phyloP scores from a whole-genome alignment of 2,329 filamentous ascomycete genomes.

The Elsinoe australis region DNA sequence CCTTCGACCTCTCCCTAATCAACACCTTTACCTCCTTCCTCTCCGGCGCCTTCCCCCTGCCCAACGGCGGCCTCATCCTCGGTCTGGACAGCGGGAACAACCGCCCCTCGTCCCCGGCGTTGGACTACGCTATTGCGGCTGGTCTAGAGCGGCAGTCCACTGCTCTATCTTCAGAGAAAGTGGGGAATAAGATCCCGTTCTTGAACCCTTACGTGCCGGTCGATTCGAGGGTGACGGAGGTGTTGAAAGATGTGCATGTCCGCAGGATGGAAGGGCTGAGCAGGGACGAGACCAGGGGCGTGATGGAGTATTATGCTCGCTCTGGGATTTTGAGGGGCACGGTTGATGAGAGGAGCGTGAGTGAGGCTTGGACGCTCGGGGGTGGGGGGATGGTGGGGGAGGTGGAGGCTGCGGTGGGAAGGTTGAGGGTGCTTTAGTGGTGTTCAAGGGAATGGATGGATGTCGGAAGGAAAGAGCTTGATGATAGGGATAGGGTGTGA shows the following conservation, averaged over 20 bases:
- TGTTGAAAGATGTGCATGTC: slow-evolving; percentile 39
- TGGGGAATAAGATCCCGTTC: slow-evolving; percentile 33
- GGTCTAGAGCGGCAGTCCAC: slow-evolving; percentile 23
- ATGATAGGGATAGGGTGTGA: background rate
- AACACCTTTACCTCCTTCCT: slow-evolving; percentile 68
- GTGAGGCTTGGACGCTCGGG: slow-evolving; percentile 75
- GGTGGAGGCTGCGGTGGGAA: slow-evolving; percentile 51
- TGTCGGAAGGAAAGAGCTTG: background rate
- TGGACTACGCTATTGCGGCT: slow-evolving; percentile 41
- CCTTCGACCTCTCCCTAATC: slow-evolving; percentile 73
- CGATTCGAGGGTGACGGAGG: slow-evolving; percentile 47
- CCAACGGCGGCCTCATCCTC: slow-evolving; percentile 72
- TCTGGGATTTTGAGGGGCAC: slow-evolving; percentile 68
- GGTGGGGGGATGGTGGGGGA: slow-evolving; percentile 79
- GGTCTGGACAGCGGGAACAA: slow-evolving; percentile 67
- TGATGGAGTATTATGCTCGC: slow-evolving; percentile 90
- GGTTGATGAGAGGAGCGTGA: slow-evolving; percentile 63
- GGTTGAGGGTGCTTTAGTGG: slow-evolving; percentile 5
- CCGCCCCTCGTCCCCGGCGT: slow-evolving; percentile 52
- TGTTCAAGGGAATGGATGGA: background rate
- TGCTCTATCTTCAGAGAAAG: background rate
- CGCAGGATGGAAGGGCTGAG: slow-evolving; percentile 59
- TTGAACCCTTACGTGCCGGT: slow-evolving; percentile 47
- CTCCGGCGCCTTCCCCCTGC: slow-evolving; percentile 46
- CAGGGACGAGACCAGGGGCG: slow-evolving; percentile 63